Evolutionary conservation across 2,329 filamentous ascomycete species (phyloP), one percentile per base, ranked within the genome.

Genomic region (Xylariales sp.): DNA sequence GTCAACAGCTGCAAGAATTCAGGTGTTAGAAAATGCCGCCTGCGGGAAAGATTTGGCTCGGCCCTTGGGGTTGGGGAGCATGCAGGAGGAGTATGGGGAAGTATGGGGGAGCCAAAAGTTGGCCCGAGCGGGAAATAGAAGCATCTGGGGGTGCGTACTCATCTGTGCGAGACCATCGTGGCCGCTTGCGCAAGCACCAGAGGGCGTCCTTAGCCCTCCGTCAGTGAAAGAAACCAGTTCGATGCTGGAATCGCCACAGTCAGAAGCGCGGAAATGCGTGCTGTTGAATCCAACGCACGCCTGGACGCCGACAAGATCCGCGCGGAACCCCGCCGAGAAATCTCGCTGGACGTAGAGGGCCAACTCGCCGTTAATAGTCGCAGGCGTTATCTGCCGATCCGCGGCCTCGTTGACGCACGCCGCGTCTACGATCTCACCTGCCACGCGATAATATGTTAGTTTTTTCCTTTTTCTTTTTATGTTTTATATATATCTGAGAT

Each of bases 241-340:
- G 9, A 75, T 58, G 18, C 62, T 68, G 32, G 65, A 58, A 7
- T 67, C 72, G 12, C 71, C 72, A 65, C 81, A 82, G 71, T 80
- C 78, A 65, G 78, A 74, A 8, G 80, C 80, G 28, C 73, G 70
- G 73, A 82, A 80, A 23, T 75, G 73, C 7, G 78, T 81, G 39
- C 78, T 77, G 67, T 81, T 81, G 75, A 80, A 81, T 12, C 78
- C 80, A 14, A 82, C 75, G 66, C 81, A 82, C 12, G 77, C 80
- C 52, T 79, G 69, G 53, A 76, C 74, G 59, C 70, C 75, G 5
- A 81, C 79, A 7, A 83, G 76, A 68, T 82, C 80, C 8, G 76
- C 73, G 0, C 80, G 76, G 72, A 82, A 82, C 30, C 73, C 80
- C n/a, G 75, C 74, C 23, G 72, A 75, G 69, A 81, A 82, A 7